These are phyloP conservation scores for Mycocentrospora acerina DNA, from an alignment of 2,329 filamentous ascomycete species.

Conservation along the genomic window DNA sequence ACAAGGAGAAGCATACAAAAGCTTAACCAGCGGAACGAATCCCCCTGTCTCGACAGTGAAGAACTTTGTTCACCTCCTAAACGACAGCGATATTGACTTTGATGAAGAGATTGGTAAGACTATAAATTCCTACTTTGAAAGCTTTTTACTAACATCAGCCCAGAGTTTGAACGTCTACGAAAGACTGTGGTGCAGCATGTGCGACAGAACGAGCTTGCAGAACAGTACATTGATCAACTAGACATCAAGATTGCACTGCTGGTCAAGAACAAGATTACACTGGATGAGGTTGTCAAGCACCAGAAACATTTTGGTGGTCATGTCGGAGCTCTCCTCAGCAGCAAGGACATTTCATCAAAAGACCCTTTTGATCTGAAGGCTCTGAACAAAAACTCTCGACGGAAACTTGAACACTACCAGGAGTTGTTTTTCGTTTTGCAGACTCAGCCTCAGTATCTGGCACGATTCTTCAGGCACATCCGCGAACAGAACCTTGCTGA, in stretches of 20 bases:
- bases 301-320: constrained; percentile 95
- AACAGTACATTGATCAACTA: constrained; percentile 97
- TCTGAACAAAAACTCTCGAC: constrained; percentile 91
- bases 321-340: constrained; percentile 79
- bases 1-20: constrained; percentile 97
- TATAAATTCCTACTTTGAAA: not conserved
- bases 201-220: constrained; percentile 91
- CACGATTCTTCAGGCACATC: constrained; percentile 80
- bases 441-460: constrained; percentile 93
- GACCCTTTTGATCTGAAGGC: constrained; percentile 97
- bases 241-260: constrained; percentile 98
- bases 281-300: constrained; percentile 96
- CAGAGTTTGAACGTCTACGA: constrained; percentile 86
- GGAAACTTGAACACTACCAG: constrained; percentile 95
- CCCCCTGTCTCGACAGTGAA: constrained; percentile 96
- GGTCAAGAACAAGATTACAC: constrained; percentile 98
- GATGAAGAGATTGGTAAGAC: constrained; percentile 78
- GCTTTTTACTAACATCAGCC: constrained; percentile 15
- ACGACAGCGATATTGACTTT: constrained; percentile 98
- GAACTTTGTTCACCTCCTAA: constrained; percentile 95
- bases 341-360: constrained; percentile 81
- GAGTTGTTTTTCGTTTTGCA: constrained; percentile 97
- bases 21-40: constrained; percentile 91
- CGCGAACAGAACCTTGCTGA: constrained; percentile 83
- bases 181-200: constrained; percentile 98